Conservation (phyloP, 768 basidiomycete genomes). For the Termitomyces sp. region DNA sequence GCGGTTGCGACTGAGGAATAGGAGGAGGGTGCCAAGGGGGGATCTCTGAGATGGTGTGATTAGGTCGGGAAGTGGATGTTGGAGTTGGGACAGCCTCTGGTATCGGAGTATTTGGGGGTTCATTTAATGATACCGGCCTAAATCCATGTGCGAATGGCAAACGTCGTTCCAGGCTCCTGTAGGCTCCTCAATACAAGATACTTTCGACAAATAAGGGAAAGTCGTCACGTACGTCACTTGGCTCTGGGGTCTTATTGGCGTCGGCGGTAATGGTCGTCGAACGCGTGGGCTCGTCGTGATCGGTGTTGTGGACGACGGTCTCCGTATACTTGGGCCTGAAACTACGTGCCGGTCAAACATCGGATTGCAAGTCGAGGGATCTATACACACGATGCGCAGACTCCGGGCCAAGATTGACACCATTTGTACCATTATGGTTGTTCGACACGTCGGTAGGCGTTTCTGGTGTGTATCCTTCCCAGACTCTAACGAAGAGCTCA, state of each 20-base stretch:
- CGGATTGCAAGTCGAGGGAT: background rate
- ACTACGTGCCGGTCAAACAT: background rate
- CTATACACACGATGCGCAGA: constrained; percentile 8
- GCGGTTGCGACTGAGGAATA: background rate
- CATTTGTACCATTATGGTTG: background rate
- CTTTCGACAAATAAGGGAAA: background rate
- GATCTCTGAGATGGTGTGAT: background rate
- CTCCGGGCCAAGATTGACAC: background rate
- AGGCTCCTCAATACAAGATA: background rate
- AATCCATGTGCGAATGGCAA: constrained; percentile 2
- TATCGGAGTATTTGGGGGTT: background rate
- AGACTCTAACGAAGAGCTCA: constrained; percentile 54
- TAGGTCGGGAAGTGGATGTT: background rate
- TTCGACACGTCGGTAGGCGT: constrained; percentile 1
- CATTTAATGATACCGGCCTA: constrained; percentile 6
- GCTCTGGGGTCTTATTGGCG: constrained; percentile 16
- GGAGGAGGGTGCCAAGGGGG: constrained; percentile 6
- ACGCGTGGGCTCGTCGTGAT: constrained; percentile 11
- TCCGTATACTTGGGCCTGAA: constrained; percentile 12
- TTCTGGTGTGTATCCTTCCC: constrained; percentile 46
- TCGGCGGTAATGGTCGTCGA: constrained; percentile 22
- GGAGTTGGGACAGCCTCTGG: background rate
- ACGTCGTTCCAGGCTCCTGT: constrained; percentile 6
- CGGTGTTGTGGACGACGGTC: constrained; percentile 13
- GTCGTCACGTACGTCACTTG: constrained; percentile 10